These are phyloP conservation scores for Geotrichum histeridarum DNA, from an alignment of 1,139 yeast species.

Conservation along the genomic window DNA sequence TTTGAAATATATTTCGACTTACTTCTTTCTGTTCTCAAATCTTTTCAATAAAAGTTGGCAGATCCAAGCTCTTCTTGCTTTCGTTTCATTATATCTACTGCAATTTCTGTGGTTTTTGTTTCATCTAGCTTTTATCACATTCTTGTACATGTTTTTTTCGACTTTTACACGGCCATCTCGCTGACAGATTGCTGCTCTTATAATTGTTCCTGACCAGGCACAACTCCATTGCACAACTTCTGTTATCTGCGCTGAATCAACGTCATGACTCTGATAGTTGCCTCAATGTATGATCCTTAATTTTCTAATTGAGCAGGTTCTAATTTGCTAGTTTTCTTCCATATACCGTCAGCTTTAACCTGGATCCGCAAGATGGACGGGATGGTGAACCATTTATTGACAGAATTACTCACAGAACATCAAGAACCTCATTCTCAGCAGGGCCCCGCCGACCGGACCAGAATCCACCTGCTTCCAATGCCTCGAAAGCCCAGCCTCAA, in stretches of 20 bases:
- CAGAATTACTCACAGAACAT: not conserved
- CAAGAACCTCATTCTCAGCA: not conserved
- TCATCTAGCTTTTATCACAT: too few relatives aligned
- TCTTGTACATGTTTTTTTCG: too few relatives aligned
- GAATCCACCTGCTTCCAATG: not conserved
- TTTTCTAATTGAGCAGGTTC: not conserved
- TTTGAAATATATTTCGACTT: too few relatives aligned
- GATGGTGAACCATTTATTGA: not conserved
- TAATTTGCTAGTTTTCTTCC: slow-evolving; percentile 52
- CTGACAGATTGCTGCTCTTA: too few relatives aligned
- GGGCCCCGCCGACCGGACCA: not conserved
- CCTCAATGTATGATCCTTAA: slow-evolving; percentile 40
- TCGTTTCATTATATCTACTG: too few relatives aligned
- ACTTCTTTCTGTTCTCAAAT: too few relatives aligned
- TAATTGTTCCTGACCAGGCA: not conserved
- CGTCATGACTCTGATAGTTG: slow-evolving; percentile 19
- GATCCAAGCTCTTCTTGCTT: too few relatives aligned
- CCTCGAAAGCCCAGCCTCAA: not conserved
- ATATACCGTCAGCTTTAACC: slow-evolving; percentile 49
- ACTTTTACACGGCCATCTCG: too few relatives aligned
- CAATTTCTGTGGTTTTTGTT: too few relatives aligned
- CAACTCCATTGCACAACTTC: not conserved
- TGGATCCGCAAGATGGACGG: slow-evolving; percentile 12
- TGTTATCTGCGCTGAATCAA: not conserved
- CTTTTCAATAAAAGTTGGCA: too few relatives aligned